These are phyloP conservation scores for Cladosporium sp. DNA, from an alignment of 2,329 filamentous ascomycete genomes.

Conservation along the genomic window DNA sequence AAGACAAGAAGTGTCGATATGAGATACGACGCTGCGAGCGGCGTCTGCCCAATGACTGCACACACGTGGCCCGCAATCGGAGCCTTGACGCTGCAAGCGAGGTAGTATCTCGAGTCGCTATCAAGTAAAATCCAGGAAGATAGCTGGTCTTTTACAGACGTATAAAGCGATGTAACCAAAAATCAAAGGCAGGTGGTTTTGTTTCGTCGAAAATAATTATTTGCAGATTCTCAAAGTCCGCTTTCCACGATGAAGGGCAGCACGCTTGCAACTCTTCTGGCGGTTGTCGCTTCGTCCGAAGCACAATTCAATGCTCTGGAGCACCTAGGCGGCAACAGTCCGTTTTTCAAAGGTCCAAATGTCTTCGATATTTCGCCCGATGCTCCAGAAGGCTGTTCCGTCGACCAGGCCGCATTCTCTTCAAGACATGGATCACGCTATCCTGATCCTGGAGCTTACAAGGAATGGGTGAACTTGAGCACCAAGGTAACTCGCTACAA, in stretches of 20 bases:
- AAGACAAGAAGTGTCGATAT: constrained; percentile 10
- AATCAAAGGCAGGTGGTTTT: background rate
- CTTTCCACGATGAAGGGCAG: constrained; percentile 10
- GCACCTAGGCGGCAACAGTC: constrained; percentile 44
- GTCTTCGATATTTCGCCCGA: constrained; percentile 57
- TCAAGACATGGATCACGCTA: constrained; percentile 65
- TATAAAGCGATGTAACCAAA: background rate
- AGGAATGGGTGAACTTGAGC: constrained; percentile 52
- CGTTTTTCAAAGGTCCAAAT: constrained; percentile 55
- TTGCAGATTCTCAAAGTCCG: background rate
- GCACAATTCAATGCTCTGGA: constrained; percentile 33
- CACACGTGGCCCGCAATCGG: constrained; percentile 11
- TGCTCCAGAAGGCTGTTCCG: constrained; percentile 58
- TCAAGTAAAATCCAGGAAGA: background rate
- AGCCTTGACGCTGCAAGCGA: constrained; percentile 15
- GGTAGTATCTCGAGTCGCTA: background rate
- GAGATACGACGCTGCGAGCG: background rate
- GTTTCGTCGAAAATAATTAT: background rate
- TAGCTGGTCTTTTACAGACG: background rate
- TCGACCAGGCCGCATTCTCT: constrained; percentile 63
- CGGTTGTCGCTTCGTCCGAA: constrained; percentile 5
- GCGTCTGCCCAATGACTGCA: constrained; percentile 9
- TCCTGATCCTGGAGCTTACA: constrained; percentile 63
- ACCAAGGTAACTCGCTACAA: constrained; percentile 25
- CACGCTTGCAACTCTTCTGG: constrained; percentile 20